These are phyloP conservation scores for Dioszegia hungarica DNA, from an alignment of 768 basidiomycete genomes.

Conservation along the genomic window DNA sequence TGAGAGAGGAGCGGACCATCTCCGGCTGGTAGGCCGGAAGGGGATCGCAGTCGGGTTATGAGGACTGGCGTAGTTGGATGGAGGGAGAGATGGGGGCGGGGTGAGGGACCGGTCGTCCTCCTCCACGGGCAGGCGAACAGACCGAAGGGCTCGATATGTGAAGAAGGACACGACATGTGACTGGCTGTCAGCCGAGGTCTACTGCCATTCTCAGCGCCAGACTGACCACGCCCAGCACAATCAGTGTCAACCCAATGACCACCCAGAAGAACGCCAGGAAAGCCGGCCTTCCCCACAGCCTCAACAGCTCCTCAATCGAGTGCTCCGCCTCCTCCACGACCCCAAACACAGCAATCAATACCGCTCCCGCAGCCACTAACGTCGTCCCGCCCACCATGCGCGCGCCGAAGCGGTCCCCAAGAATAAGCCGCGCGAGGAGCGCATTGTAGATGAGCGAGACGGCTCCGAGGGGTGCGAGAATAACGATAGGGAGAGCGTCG, in stretches of 20 bases:
- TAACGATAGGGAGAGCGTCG: conserved; percentile 86
- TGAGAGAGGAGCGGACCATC: conserved; percentile 10
- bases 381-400: conserved; percentile 82
- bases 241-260: conserved; percentile 55
- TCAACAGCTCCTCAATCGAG: conserved; percentile 75
- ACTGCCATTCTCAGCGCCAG: too few relatives aligned
- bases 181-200: background rate
- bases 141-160: conserved; percentile 14
- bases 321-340: conserved; percentile 84
- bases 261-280: conserved; percentile 77
- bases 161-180: conserved; percentile 3
- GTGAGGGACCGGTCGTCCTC: conserved; percentile 8
- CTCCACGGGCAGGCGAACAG: conserved; percentile 8
- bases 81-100: conserved; percentile 15
- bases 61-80: conserved; percentile 34
- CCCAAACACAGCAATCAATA: conserved; percentile 84
- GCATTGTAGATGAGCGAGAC: conserved; percentile 95
- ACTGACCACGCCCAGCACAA: conserved; percentile 12
- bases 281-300: conserved; percentile 66
- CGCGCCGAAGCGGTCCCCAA: conserved; percentile 78
- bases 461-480: conserved; percentile 87
- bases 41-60: conserved; percentile 29
- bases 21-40: conserved; percentile 18
- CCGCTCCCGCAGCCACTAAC: conserved; percentile 80
- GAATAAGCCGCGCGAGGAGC: conserved; percentile 74